Conservation (phyloP, 495 filamentous ascomycete species). For the Annulohypoxylon stygium region DNA sequence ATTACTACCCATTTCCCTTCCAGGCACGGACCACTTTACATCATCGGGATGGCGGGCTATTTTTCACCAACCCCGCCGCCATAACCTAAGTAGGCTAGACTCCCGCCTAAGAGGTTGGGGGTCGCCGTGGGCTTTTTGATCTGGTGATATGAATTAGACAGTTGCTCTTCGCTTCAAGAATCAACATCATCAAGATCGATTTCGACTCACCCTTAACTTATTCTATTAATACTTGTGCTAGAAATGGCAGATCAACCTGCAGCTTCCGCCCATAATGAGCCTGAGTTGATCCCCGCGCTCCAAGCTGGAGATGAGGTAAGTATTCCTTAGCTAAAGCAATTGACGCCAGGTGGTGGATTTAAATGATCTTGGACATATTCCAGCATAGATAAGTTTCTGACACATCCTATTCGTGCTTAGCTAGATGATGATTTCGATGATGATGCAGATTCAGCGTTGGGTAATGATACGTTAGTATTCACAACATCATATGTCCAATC, state of each 20-base stretch:
- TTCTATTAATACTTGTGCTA: background rate
- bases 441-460: slow-evolving; percentile 18
- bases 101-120: background rate
- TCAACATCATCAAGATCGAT: background rate
- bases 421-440: slow-evolving; percentile 6
- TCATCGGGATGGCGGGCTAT: background rate
- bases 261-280: background rate
- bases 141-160: background rate
- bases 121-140: background rate
- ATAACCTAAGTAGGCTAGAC: slow-evolving; percentile 15
- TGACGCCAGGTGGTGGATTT: background rate
- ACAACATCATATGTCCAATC: background rate
- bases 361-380: background rate
- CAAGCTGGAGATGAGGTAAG: slow-evolving; percentile 17
- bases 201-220: background rate
- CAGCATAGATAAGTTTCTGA: background rate
- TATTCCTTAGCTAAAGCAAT: background rate
- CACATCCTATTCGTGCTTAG: background rate
- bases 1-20: background rate
- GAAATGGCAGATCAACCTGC: slow-evolving; percentile 6
- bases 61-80: slow-evolving; percentile 10
- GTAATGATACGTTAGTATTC: slow-evolving; percentile 18
- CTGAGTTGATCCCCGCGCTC: slow-evolving; percentile 10
- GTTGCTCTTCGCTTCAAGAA: background rate
- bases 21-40: background rate